Conservation (phyloP, 495 filamentous ascomycete species). For the Oidiodendron maius region DNA sequence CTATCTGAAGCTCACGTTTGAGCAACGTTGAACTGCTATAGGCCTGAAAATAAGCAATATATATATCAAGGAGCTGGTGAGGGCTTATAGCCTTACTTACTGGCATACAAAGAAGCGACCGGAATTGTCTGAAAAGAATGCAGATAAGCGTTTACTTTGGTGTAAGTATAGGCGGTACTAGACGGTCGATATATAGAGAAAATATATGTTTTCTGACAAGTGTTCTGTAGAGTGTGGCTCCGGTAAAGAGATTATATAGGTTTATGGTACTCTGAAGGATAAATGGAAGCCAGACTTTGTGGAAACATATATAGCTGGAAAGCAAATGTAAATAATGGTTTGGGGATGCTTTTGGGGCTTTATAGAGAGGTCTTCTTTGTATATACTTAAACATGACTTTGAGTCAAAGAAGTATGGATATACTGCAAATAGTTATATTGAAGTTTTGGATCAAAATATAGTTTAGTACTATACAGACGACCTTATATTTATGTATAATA, state of each 20-base stretch:
- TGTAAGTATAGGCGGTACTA: conserved; percentile 6
- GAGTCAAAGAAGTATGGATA: conserved; percentile 19
- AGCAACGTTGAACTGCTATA: no score
- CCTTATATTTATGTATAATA: conserved; percentile 14
- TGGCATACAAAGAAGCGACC: conserved; percentile 12
- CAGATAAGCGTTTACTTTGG: conserved; percentile 8
- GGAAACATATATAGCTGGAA: conserved; percentile 16
- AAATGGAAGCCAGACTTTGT: conserved; percentile 16
- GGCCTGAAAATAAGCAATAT: no score
- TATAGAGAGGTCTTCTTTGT: conserved; percentile 2
- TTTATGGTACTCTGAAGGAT: conserved; percentile 15
- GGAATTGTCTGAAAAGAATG: conserved; percentile 9
- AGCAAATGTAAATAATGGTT: conserved; percentile 18
- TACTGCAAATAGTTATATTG: conserved; percentile 3
- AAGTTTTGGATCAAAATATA: conserved; percentile 7
- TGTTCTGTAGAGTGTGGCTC: conserved; percentile 18
- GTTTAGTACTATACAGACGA: neutral
- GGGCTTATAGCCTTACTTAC: no score
- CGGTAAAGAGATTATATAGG: conserved; percentile 8
- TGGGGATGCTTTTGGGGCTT: conserved; percentile 15
- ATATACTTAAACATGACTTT: conserved; percentile 15
- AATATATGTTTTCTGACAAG: conserved; percentile 22
- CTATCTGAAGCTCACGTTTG: no score
- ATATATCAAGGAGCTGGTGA: no score
- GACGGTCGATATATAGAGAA: conserved; percentile 4